Evolutionary conservation across 768 basidiomycete genomes (phyloP), one percentile per base, ranked within the genome.

Genomic region (Suillus luteus): DNA sequence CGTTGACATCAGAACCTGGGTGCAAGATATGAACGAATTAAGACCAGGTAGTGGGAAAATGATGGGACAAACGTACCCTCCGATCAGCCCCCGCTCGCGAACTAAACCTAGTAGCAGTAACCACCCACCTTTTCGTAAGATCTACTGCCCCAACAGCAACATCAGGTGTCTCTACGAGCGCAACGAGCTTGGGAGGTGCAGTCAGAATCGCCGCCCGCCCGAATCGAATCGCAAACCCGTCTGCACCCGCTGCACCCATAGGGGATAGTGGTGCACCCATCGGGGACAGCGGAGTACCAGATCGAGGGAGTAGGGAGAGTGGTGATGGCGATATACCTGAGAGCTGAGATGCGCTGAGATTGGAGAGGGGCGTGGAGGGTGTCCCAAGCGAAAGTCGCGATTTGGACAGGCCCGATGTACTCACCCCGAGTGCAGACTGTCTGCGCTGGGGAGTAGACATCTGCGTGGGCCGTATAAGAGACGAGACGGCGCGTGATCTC

Each of bases 81-180:
- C 93, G 81, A 78, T 92, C 88, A 31, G 94, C 92, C 2, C 93
- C 95, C 7, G 83, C 78, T 62, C 95, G 80, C 27, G 91, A 88
- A 72, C 93, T 94, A 72, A 95, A 96, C 65, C 94, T 79, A 19
- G 93, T 96, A 8, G 92, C 91, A 61, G 92, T 94, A 15, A 93
- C 89, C 1, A 95, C 91, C 55, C 94, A 79, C 68, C 90, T 81
- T 81, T 95, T 93, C 73, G 83, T 80, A 19, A 92, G 86, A 74
- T 96, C 94, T 10, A 95, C 91, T 27, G 93, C 91, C 10, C 94
- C 94, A 43, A 93, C 86, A n/a, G 88, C 93, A 10, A 94, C 88
- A 72, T 95, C 94, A 0, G 93, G 92, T 11, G 92, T 94, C 74
- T 91, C 91, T 19, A 95, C 89, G 37, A 95, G 78, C 5, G 89